phyloP scores from a whole-genome alignment of 495 filamentous ascomycete genomes.

The Neohortaea acidophila region DNA sequence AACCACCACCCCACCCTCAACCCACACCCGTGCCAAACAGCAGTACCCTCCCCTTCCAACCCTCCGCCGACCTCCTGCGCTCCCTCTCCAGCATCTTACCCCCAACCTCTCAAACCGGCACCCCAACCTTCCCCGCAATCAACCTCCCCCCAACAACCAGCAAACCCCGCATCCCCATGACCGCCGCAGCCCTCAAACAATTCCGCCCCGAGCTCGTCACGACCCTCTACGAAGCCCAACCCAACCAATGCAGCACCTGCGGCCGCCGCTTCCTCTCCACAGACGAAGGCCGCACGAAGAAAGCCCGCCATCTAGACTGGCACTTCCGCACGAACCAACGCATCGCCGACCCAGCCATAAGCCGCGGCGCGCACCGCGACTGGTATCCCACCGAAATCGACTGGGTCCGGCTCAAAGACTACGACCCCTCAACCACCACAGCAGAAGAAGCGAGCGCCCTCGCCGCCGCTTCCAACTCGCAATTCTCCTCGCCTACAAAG shows the following conservation, averaged over 20 bases:
- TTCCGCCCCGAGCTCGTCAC: conserved; percentile 58
- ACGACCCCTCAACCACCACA: conserved; percentile 31
- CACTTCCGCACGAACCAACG: conserved; percentile 90
- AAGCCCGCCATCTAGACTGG: conserved; percentile 93
- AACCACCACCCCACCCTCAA: neutral
- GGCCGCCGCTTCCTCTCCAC: conserved; percentile 68
- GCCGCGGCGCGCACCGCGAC: conserved; percentile 69
- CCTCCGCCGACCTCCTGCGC: conserved; percentile 6
- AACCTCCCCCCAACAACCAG: neutral
- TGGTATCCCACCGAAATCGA: conserved; percentile 49
- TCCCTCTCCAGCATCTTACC: conserved; percentile 14
- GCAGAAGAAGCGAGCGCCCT: conserved; percentile 7
- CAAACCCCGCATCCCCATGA: conserved; percentile 10
- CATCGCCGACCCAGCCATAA: conserved; percentile 56
- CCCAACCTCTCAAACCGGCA: conserved; percentile 11
- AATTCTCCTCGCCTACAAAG: no score
- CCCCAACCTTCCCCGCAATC: conserved; percentile 10
- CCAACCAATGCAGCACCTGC: conserved; percentile 79
- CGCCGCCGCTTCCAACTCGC: no score
- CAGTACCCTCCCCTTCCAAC: neutral
- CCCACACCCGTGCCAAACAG: neutral
- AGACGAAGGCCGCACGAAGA: conserved; percentile 64
- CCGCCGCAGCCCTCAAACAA: conserved; percentile 53
- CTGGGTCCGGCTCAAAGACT: conserved; percentile 43
- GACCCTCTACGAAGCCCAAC: conserved; percentile 58